A percentile compares a stretch with the other conserved stretches of the same genome.
phyloP scores from a whole-genome alignment of 2,329 filamentous ascomycete genomes.

The Lizonia empirigonia region DNA sequence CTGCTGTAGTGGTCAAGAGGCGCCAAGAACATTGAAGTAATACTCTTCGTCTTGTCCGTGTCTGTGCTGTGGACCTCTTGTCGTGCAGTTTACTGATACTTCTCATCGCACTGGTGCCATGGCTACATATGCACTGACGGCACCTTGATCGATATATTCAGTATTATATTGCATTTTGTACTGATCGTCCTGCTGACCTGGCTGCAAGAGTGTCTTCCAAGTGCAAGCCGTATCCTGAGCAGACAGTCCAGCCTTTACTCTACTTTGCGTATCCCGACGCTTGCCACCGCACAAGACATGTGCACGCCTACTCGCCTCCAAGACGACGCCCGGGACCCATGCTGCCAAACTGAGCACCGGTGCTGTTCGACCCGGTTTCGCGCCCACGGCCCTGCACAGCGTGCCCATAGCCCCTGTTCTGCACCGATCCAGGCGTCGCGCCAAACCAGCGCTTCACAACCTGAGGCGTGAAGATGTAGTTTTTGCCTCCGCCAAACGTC shows the following conservation, averaged over 20 bases:
- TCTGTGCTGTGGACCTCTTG: background rate
- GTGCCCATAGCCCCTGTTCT: conserved; percentile 66
- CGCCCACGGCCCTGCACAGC: conserved; percentile 53
- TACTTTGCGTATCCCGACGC: background rate
- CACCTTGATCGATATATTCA: no score
- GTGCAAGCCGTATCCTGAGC: background rate
- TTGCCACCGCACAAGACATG: background rate
- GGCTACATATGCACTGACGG: background rate
- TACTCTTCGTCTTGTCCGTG: background rate
- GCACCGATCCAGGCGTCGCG: conserved; percentile 51
- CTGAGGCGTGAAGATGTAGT: conserved; percentile 74
- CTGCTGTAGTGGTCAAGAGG: conserved; percentile 9
- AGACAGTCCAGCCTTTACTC: background rate
- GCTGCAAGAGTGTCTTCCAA: background rate
- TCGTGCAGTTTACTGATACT: no score
- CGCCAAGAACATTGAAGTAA: background rate
- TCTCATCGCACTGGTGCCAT: no score
- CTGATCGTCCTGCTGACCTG: background rate
- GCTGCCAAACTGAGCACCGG: conserved; percentile 32
- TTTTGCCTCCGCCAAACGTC: conserved; percentile 81
- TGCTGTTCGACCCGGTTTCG: conserved; percentile 27
- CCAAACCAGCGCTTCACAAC: conserved; percentile 72
- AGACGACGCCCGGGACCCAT: conserved; percentile 42
- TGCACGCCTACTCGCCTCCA: conserved; percentile 24
- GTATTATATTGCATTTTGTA: background rate